Percentiles rank a stretch among this genome's conserved stretches.
Evolutionary conservation across 768 basidiomycete genomes (phyloP).

Genomic region (Boletellus sp.): DNA sequence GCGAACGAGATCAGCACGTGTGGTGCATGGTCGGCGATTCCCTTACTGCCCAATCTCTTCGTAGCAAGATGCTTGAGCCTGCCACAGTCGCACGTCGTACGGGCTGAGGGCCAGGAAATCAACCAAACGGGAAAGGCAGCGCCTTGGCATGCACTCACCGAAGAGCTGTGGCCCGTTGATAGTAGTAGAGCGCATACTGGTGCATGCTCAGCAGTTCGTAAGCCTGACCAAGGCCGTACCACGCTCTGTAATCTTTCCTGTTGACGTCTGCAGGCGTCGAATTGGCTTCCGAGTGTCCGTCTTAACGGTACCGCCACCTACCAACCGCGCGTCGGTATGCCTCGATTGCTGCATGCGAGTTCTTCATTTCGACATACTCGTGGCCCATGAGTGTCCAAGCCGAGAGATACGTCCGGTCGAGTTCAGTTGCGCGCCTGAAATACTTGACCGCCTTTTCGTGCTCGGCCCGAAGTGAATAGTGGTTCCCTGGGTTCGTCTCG

Average conservation of each 20-base stretch:
- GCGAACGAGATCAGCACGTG: slow-evolving; percentile 5
- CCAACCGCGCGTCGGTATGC: slow-evolving; percentile 95
- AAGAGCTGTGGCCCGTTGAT: slow-evolving; percentile 91
- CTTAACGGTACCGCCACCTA: slow-evolving; percentile 37
- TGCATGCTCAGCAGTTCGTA: slow-evolving; percentile 98
- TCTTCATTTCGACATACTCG: slow-evolving; percentile 98
- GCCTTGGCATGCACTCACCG: slow-evolving; percentile 44
- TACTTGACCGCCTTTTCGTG: slow-evolving; percentile 96
- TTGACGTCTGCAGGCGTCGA: slow-evolving; percentile 70
- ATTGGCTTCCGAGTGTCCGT: not conserved
- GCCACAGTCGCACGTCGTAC: slow-evolving; percentile 95
- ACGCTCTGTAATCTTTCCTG: slow-evolving; percentile 94
- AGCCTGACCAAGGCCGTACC: slow-evolving; percentile 98
- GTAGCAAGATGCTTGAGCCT: slow-evolving; percentile 90
- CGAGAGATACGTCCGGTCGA: slow-evolving; percentile 91
- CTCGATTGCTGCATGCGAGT: slow-evolving; percentile 98
- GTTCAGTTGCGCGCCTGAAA: slow-evolving; percentile 90
- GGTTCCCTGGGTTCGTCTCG: slow-evolving; percentile 66
- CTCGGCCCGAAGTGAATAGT: slow-evolving; percentile 89
- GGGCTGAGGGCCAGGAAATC: slow-evolving; percentile 49
- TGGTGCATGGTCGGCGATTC: not conserved
- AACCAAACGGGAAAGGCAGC: not conserved
- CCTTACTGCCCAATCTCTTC: slow-evolving; percentile 82
- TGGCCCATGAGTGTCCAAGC: slow-evolving; percentile 99
- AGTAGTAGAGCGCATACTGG: slow-evolving; percentile 93